Evolutionary conservation across 192 early-diverging fungal species (phyloP).

Genomic region (Linnemannia hyalina): DNA sequence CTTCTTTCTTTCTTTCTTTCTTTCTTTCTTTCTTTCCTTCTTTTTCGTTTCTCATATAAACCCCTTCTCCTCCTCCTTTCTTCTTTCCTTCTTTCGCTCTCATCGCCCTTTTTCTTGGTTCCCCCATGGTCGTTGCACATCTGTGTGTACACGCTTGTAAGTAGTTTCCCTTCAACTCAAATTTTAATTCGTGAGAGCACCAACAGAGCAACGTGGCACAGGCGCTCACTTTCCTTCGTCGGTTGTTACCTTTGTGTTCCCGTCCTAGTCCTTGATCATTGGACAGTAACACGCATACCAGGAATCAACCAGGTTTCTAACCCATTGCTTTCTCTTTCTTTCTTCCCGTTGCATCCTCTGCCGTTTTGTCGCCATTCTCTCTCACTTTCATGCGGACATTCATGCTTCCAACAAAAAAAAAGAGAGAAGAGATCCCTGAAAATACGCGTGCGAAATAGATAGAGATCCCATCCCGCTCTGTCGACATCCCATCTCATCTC

Average conservation of each 20-base stretch:
- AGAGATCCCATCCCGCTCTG: not conserved
- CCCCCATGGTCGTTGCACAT: not conserved
- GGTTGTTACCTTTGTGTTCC: not conserved
- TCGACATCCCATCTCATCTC: constrained; percentile 9
- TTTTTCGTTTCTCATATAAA: not conserved
- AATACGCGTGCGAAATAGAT: not conserved
- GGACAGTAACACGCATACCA: not conserved
- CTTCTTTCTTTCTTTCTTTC: not conserved
- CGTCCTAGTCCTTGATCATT: not conserved
- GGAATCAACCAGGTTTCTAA: constrained; percentile 4
- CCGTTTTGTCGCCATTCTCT: not conserved
- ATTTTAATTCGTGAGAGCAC: not conserved
- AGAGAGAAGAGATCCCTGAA: not conserved
- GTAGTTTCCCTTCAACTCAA: not conserved
- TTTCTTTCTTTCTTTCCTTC: not conserved
- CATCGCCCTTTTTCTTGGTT: not conserved
- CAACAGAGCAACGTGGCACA: not conserved
- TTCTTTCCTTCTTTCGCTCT: not conserved
- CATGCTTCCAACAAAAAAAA: not conserved
- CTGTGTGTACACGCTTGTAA: not conserved
- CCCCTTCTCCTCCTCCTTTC: not conserved
- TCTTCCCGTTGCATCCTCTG: not conserved
- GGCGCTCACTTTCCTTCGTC: not conserved
- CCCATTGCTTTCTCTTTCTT: not conserved
- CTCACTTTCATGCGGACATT: not conserved